These are phyloP conservation scores for Chrysoporthe puriensis DNA, from an alignment of 2,329 filamentous ascomycete species.

Conservation along the genomic window DNA sequence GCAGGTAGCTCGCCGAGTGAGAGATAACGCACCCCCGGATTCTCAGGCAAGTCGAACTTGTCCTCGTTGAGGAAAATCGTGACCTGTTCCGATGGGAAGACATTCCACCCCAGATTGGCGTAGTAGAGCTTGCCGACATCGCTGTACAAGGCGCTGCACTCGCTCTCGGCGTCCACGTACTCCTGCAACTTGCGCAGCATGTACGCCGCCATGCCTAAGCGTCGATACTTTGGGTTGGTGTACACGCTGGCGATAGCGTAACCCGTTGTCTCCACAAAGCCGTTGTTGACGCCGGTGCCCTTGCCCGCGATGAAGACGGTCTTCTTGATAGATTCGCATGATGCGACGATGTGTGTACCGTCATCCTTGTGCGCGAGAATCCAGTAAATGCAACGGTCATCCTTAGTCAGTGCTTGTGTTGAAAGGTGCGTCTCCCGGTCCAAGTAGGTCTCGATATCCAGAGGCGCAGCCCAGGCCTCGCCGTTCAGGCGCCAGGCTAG, in stretches of 20 bases:
- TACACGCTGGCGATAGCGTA: constrained; percentile 42
- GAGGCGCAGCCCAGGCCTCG: constrained; percentile 36
- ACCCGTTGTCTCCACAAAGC: constrained; percentile 35
- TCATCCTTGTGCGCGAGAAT: constrained; percentile 37
- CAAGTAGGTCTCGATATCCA: constrained; percentile 37
- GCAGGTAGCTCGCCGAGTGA: constrained; percentile 31
- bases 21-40: constrained; percentile 33
- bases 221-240: constrained; percentile 41
- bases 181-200: constrained; percentile 40
- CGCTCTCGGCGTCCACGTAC: constrained; percentile 39
- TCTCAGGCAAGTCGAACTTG: constrained; percentile 30
- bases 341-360: constrained; percentile 38
- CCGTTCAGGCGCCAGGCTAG: constrained; percentile 39
- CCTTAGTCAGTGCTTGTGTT: constrained; percentile 33
- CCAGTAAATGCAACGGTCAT: constrained; percentile 37
- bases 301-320: constrained; percentile 35
- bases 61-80: constrained; percentile 37
- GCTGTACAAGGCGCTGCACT: constrained; percentile 43
- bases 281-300: constrained; percentile 30
- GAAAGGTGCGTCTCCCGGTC: constrained; percentile 36
- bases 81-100: constrained; percentile 38
- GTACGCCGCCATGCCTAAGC: constrained; percentile 41
- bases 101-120: constrained; percentile 40
- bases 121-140: constrained; percentile 40
- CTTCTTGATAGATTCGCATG: constrained; percentile 38